These are phyloP conservation scores for Beauveria asiatica DNA, from an alignment of 2,329 filamentous ascomycete species.

Conservation along the genomic window DNA sequence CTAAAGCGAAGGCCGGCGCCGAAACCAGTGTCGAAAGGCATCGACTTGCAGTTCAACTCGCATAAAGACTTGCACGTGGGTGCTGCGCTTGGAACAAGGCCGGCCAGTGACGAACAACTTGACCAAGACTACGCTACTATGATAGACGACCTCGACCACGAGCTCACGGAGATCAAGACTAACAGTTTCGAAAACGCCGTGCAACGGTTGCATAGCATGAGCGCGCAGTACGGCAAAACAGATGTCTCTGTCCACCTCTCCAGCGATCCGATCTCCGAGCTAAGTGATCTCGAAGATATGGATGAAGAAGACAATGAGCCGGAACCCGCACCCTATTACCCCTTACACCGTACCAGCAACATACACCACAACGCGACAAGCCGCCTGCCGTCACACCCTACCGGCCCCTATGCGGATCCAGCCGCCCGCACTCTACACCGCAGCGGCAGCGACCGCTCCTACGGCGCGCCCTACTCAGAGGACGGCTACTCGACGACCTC, in stretches of 20 bases:
- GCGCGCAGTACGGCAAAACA: neutral
- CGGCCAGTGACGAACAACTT: constrained; percentile 17
- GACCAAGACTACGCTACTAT: constrained; percentile 36
- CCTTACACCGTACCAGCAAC: neutral
- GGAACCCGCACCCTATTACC: constrained; percentile 13
- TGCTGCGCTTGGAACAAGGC: constrained; percentile 18
- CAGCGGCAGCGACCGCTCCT: neutral
- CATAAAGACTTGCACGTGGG: constrained; percentile 42
- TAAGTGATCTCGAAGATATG: constrained; percentile 41
- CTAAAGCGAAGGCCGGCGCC: constrained; percentile 16
- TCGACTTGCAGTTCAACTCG: constrained; percentile 45
- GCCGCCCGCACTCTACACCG: constrained; percentile 1
- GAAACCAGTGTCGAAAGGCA: constrained; percentile 28
- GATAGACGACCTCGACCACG: constrained; percentile 31
- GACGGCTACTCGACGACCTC: constrained; percentile 3
- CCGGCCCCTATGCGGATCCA: constrained; percentile 2
- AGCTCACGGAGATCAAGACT: constrained; percentile 26
- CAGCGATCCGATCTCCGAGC: constrained; percentile 29
- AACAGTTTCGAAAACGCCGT: constrained; percentile 17
- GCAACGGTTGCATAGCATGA: constrained; percentile 12
- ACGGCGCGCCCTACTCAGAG: neutral
- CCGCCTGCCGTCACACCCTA: neutral
- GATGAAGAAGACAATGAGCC: constrained; percentile 33
- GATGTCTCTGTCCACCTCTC: neutral
- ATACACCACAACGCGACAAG: neutral